These are phyloP conservation scores for Euryodendron excelsum DNA, from an alignment of 148 eudicot species.

Conservation along the genomic window DNA sequence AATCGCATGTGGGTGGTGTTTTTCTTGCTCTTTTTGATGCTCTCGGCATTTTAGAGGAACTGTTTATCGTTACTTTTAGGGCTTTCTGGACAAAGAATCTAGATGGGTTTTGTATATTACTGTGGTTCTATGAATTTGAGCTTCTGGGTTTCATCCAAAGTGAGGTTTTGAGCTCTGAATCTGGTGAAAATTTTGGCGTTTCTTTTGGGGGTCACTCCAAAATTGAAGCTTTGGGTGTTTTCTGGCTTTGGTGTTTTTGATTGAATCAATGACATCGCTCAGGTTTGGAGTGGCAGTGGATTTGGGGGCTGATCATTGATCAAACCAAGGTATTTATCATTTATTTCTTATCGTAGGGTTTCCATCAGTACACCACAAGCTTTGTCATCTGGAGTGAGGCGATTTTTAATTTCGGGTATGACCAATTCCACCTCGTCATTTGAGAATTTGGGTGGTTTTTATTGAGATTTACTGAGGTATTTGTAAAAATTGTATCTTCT, in stretches of 20 bases:
- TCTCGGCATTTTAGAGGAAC: no score
- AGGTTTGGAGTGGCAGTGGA: neutral
- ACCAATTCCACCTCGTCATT: neutral
- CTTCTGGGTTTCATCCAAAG: neutral
- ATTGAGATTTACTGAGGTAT: slow-evolving; percentile 3
- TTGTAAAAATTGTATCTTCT: neutral
- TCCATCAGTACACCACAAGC: no score
- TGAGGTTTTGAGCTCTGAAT: neutral
- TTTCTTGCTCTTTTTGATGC: no score
- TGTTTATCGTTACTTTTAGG: neutral
- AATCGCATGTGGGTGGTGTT: no score
- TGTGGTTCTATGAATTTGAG: neutral
- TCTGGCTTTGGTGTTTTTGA: neutral
- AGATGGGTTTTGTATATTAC: neutral
- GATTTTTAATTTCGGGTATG: slow-evolving; percentile 10
- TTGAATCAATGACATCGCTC: neutral
- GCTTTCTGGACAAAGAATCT: neutral
- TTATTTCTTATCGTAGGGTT: no score
- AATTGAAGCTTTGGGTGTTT: neutral
- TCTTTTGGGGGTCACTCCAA: neutral
- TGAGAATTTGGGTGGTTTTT: slow-evolving; percentile 12
- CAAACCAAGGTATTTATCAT: no score
- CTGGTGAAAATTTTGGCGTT: neutral
- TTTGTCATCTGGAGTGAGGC: neutral
- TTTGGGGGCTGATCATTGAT: no score